These are phyloP conservation scores for Cytospora piceae DNA, from an alignment of 2,329 filamentous ascomycete species.

Conservation along the genomic window DNA sequence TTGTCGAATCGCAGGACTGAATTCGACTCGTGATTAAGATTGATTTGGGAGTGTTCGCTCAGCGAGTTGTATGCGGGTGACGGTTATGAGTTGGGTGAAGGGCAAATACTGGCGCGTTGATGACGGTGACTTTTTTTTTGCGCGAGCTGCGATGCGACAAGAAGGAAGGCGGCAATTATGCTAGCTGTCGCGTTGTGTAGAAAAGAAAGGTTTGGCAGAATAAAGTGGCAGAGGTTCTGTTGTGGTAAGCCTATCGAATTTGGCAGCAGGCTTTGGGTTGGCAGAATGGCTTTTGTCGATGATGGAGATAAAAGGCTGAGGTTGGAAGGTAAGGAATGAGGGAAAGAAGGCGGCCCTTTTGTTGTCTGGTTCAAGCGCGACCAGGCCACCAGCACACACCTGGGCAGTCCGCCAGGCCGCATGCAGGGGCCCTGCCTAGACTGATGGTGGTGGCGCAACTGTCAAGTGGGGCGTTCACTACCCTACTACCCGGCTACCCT, in stretches of 20 bases:
- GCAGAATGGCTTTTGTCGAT: slow-evolving; percentile 9
- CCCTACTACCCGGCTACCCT: no score
- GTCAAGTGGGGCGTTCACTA: not conserved
- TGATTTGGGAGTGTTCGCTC: not conserved
- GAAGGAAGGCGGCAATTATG: not conserved
- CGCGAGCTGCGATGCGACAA: slow-evolving; percentile 16
- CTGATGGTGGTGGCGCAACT: not conserved
- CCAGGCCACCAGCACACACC: slow-evolving; percentile 9
- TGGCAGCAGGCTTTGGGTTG: slow-evolving; percentile 14
- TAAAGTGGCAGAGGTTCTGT: slow-evolving; percentile 11
- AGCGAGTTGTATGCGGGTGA: not conserved
- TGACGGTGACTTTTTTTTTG: slow-evolving; percentile 5
- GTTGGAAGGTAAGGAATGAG: slow-evolving; percentile 1
- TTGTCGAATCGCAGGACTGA: not conserved
- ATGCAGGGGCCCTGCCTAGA: slow-evolving; percentile 15
- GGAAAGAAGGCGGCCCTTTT: slow-evolving; percentile 21
- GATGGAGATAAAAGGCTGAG: slow-evolving; percentile 16
- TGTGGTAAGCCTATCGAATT: slow-evolving; percentile 12
- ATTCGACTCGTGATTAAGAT: slow-evolving; percentile 12
- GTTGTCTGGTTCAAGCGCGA: slow-evolving; percentile 17
- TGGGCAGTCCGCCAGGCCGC: slow-evolving; percentile 22
- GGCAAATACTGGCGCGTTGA: not conserved
- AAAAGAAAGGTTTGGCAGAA: slow-evolving; percentile 8
- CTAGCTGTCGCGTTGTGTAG: slow-evolving; percentile 5
- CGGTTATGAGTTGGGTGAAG: not conserved